phyloP scores from a whole-genome alignment of 2,329 filamentous ascomycete species.

The Myriosclerotinia scirpicola region DNA sequence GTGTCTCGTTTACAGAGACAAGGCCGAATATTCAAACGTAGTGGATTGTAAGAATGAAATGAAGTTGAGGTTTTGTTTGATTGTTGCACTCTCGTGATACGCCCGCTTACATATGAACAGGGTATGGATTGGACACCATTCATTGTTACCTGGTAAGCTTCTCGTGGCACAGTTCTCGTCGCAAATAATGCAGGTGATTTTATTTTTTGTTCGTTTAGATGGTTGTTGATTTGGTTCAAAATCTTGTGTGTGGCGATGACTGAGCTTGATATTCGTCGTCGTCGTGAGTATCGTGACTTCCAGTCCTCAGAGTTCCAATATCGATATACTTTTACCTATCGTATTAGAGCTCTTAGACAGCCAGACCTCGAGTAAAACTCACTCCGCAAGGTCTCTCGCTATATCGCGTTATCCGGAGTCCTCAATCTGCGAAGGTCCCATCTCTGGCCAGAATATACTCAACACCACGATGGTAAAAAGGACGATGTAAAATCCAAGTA shows the following conservation, averaged over 20 bases:
- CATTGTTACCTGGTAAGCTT: not conserved
- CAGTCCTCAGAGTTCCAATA: not conserved
- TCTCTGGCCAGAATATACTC: not conserved
- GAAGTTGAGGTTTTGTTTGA: not conserved
- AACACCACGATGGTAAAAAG: not conserved
- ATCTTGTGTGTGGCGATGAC: not conserved
- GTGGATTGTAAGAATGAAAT: not conserved
- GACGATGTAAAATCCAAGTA: not conserved
- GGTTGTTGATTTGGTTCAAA: not conserved
- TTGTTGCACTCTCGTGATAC: constrained; percentile 4
- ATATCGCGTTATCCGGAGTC: not conserved
- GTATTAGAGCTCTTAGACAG: no score
- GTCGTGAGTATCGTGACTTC: not conserved
- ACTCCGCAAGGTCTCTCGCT: not conserved
- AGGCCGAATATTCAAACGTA: not conserved
- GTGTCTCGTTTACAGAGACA: not conserved
- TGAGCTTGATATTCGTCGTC: not conserved
- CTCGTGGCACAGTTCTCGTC: not conserved
- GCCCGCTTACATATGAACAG: constrained; percentile 4
- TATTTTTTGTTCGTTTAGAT: not conserved
- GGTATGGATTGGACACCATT: constrained; percentile 9
- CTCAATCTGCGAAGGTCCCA: not conserved
- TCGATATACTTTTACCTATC: not conserved
- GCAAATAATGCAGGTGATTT: not conserved
- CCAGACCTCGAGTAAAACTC: not conserved